phyloP scores from a whole-genome alignment of 495 filamentous ascomycete genomes.

The Lepidopterella palustris region DNA sequence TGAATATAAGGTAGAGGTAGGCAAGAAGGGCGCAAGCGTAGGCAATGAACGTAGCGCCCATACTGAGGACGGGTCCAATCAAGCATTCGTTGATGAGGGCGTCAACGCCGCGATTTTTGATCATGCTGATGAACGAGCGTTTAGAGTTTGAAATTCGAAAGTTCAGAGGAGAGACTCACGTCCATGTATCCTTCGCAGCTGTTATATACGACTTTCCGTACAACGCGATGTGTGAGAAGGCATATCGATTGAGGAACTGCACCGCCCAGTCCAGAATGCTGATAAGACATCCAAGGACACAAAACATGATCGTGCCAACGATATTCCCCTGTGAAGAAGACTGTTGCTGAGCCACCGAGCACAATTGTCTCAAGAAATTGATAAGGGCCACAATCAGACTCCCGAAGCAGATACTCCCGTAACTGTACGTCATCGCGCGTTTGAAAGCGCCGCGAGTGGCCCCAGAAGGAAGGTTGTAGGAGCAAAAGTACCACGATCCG shows the following conservation, averaged over 20 bases:
- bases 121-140: too few species aligned
- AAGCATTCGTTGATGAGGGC: constrained; percentile 86
- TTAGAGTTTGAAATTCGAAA: constrained; percentile 2
- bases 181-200: constrained; percentile 83
- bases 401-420: constrained; percentile 82
- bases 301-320: constrained; percentile 58
- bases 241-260: constrained; percentile 74
- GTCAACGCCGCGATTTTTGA: constrained; percentile 86
- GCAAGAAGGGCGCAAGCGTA: constrained; percentile 75
- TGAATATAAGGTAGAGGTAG: constrained; percentile 78
- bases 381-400: constrained; percentile 83
- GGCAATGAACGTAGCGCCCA: constrained; percentile 76
- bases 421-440: constrained; percentile 78
- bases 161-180: constrained; percentile 31
- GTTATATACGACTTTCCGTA: constrained; percentile 83
- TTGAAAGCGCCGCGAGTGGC: constrained; percentile 73
- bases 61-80: constrained; percentile 81
- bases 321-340: constrained; percentile 63
- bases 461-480: constrained; percentile 61
- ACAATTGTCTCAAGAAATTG: constrained; percentile 71
- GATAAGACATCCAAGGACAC: constrained; percentile 68
- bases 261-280: constrained; percentile 77
- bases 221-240: constrained; percentile 84
- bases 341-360: constrained; percentile 61
- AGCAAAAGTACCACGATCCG: constrained; percentile 86